phyloP scores from a whole-genome alignment of 495 filamentous ascomycete species.

The Lasiosphaeria hispida region DNA sequence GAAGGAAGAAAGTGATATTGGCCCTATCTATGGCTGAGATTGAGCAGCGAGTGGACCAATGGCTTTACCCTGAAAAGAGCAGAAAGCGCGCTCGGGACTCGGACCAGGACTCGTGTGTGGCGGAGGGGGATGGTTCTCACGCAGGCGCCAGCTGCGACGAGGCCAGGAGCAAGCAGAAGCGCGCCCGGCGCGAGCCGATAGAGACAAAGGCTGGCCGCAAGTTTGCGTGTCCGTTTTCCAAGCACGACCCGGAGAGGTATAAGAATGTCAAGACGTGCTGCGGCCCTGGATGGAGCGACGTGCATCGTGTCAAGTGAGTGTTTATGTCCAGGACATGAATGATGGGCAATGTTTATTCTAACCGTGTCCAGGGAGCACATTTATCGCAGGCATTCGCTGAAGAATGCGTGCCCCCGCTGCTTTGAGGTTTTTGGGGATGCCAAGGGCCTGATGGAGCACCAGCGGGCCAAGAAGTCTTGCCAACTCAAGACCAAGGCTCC shows the following conservation, averaged over 20 bases:
- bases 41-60: conserved; percentile 20
- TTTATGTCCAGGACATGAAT: too few relatives aligned
- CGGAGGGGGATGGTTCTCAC: background rate
- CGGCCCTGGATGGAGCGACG: conserved; percentile 41
- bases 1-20: conserved; percentile 30
- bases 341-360: background rate
- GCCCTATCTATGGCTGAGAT: conserved; percentile 33
- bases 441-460: conserved; percentile 35
- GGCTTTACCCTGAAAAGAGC: conserved; percentile 22
- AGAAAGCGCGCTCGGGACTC: conserved; percentile 3
- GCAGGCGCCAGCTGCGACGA: background rate
- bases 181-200: conserved; percentile 9
- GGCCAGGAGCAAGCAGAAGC: conserved; percentile 20
- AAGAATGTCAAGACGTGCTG: conserved; percentile 37
- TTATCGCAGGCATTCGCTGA: conserved; percentile 40
- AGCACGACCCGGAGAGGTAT: conserved; percentile 38
- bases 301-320: conserved; percentile 47
- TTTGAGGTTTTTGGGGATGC: conserved; percentile 36
- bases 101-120: conserved; percentile 11
- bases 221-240: conserved; percentile 45
- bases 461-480: conserved; percentile 39
- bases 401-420: conserved; percentile 41
- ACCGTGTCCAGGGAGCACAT: conserved; percentile 39
- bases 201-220: conserved; percentile 14
- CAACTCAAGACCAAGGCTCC: conserved; percentile 14